Base-by-base conservation (phyloP, 495 filamentous ascomycete genomes). In the Podospora fimiseda region DNA sequence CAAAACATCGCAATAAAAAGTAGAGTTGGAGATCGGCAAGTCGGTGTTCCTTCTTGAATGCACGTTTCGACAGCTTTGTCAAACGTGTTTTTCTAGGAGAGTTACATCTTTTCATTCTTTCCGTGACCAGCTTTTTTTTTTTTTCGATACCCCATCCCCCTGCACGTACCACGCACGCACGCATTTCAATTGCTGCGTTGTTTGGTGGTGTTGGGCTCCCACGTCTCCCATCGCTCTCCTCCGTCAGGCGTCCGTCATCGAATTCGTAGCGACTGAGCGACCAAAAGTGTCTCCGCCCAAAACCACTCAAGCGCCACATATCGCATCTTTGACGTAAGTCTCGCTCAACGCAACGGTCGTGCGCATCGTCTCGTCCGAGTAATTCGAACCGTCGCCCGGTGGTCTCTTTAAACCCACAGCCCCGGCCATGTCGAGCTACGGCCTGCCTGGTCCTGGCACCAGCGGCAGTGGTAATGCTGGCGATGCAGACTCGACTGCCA, bases 371-470 rank as follows among this genome's bases (percentile, higher is more conserved):
- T 41, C 39, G 39, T 41, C 16, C 39, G 39, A 41, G 4, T 5
- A 41, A 41, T 18, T n/a, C 33, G 7, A 37, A 14, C 4, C 11
- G 39, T 9, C 27, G 6, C 27, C 6, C 27, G 27, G 27, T 11
- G 27, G 27, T 33, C n/a, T n/a, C n/a, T n/a, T 33, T 33, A 6
- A 4, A 41, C 5, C 13, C 39, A n/a, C 39, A 5, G 16, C 37
- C 24, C n/a, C n/a, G n/a, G 39, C 59, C 62, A 76, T 76, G 73
- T 68, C 73, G 57, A 65, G 59, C 68, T 74, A 73, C 61, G 66
- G 65, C 60, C 59, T 70, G 66, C 62, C 63, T 18, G 63, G 70
- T 61, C 66, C 65, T 50, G 53, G 58, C 38, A 54, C 46, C 42
- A 38, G 37, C 18, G 62, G 70, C 59, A 63, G 67, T 52, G 56